Percentiles rank a stretch among this genome's conserved stretches.
Evolutionary conservation across 371 early-diverging fungal genomes (phyloP).

Genomic region (Apophysomyces variabilis): DNA sequence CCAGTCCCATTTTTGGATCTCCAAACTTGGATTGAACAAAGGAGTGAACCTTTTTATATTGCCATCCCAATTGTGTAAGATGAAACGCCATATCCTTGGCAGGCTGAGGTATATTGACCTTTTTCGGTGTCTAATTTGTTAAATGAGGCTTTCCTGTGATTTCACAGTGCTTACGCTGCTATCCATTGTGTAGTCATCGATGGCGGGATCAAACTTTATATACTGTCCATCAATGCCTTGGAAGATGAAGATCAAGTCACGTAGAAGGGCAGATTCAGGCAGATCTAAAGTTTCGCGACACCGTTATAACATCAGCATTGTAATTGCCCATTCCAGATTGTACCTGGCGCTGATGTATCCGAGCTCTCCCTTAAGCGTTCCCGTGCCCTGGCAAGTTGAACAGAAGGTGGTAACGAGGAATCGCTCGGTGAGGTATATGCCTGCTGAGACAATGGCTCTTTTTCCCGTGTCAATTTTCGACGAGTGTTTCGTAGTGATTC

Average conservation of each 20-base stretch:
- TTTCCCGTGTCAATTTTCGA: conserved; percentile 37
- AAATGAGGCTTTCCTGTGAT: conserved; percentile 20
- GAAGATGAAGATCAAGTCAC: conserved; percentile 89
- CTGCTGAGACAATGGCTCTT: conserved; percentile 1
- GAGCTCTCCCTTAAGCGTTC: conserved; percentile 18
- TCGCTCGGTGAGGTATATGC: conserved; percentile 12
- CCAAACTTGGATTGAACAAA: conserved; percentile 51
- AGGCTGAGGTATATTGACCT: conserved; percentile 60
- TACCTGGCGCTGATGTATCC: conserved; percentile 9
- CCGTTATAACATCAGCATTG: conserved; percentile 21
- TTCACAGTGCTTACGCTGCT: conserved; percentile 42
- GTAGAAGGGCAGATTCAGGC: conserved; percentile 72
- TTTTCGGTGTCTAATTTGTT: background rate
- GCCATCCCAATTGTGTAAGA: conserved; percentile 74
- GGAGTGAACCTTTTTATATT: conserved; percentile 62
- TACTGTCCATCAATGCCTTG: conserved; percentile 94
- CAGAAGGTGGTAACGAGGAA: conserved; percentile 30
- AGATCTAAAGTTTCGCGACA: conserved; percentile 38
- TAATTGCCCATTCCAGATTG: background rate
- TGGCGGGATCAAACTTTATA: conserved; percentile 63
- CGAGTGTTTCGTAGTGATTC: conserved; percentile 36
- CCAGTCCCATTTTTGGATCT: conserved; percentile 59
- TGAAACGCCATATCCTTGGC: conserved; percentile 60
- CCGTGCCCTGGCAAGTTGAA: conserved; percentile 39
- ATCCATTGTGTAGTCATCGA: conserved; percentile 57